These are phyloP conservation scores for Euphrasia arctica DNA, from an alignment of 305 asterid species.

Conservation along the genomic window DNA sequence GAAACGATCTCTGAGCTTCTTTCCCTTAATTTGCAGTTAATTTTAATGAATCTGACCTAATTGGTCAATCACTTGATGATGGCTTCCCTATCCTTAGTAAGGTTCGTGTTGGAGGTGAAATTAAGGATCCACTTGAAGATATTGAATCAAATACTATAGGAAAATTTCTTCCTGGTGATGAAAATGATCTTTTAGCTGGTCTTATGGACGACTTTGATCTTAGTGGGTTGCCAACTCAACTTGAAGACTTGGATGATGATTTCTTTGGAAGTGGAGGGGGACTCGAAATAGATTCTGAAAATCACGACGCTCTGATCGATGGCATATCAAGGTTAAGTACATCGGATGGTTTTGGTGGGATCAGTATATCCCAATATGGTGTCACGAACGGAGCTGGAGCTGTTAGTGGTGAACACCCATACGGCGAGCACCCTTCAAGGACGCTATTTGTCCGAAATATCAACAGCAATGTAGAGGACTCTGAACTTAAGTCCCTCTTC, in stretches of 20 bases:
- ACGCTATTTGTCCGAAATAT: conserved; percentile 93
- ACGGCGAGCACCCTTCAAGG: conserved; percentile 98
- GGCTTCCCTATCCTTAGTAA: conserved; percentile 50
- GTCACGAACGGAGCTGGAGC: conserved; percentile 54
- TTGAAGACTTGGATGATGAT: conserved; percentile 95
- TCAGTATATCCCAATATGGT: conserved; percentile 36
- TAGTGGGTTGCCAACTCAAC: conserved; percentile 75
- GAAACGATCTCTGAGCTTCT: conserved; percentile 10
- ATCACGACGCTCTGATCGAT: conserved; percentile 41
- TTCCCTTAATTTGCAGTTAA: conserved; percentile 46
- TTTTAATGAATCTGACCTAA: conserved; percentile 42
- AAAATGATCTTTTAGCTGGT: conserved; percentile 89
- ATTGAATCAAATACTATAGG: conserved; percentile 42
- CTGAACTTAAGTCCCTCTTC: conserved; percentile 82
- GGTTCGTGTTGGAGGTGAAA: conserved; percentile 37
- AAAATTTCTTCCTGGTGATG: conserved; percentile 83
- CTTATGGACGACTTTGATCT: conserved; percentile 83
- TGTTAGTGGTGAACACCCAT: conserved; percentile 83
- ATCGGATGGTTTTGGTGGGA: conserved; percentile 47
- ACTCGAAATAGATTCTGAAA: conserved; percentile 63
- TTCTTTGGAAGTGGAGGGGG: conserved; percentile 93
- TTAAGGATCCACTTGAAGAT: conserved; percentile 54
- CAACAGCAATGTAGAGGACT: conserved; percentile 92
- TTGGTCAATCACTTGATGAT: conserved; percentile 45
- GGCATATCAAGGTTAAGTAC: conserved; percentile 49